Percentiles rank a stretch among this genome's conserved stretches.
phyloP scores from a whole-genome alignment of 2,329 filamentous ascomycete species.

The Lomentospora prolificans region DNA sequence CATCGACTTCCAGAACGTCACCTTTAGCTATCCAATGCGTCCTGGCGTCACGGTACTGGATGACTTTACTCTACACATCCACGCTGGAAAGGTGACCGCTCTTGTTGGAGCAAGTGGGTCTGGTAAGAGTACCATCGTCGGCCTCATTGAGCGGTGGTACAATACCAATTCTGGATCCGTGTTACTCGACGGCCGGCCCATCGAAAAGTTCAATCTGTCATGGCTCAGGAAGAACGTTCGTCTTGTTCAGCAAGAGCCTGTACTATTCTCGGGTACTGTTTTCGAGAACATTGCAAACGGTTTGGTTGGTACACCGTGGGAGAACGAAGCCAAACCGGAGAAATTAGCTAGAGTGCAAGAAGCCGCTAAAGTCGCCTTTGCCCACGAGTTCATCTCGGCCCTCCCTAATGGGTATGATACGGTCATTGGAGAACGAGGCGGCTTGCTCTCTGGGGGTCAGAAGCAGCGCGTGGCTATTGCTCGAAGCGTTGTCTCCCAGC shows the following conservation, averaged over 20 bases:
- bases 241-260: conserved; percentile 35
- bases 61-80: conserved; percentile 30
- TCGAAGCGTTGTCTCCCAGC: conserved; percentile 53
- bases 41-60: conserved; percentile 36
- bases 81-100: conserved; percentile 38
- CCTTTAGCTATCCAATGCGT: conserved; percentile 48
- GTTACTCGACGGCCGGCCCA: conserved; percentile 29
- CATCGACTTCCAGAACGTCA: conserved; percentile 37
- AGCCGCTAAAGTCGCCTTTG: conserved; percentile 39
- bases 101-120: conserved; percentile 48
- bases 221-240: conserved; percentile 44
- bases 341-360: conserved; percentile 33
- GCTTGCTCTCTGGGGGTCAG: conserved; percentile 57
- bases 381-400: conserved; percentile 40
- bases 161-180: conserved; percentile 34
- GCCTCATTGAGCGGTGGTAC: conserved; percentile 51
- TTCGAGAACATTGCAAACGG: conserved; percentile 39
- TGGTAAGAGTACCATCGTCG: conserved; percentile 49
- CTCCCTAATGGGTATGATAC: conserved; percentile 49
- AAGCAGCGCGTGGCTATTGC: conserved; percentile 59
- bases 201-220: conserved; percentile 34
- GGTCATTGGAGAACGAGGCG: conserved; percentile 52
- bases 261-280: conserved; percentile 39
- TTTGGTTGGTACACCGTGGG: conserved; percentile 26
- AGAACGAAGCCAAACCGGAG: conserved; percentile 28